Percentiles rank a stretch among this genome's conserved stretches.
Conservation (phyloP, 208 protist species). For the Leishmania mexicana region DNA sequence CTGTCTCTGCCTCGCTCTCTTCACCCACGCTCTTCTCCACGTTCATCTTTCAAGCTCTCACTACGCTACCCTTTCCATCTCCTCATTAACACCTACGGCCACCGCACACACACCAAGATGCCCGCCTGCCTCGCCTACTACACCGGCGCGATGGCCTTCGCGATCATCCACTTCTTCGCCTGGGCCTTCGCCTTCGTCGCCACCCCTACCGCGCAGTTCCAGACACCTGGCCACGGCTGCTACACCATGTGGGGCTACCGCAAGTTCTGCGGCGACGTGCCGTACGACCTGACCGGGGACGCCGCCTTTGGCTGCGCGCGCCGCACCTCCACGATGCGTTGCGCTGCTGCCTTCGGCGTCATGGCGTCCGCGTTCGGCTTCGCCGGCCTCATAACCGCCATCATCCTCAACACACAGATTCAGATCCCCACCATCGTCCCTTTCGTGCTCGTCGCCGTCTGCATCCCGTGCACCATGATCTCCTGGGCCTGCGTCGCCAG, state of each 20-base stretch:
- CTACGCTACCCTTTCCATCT: neutral
- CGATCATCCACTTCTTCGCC: slow-evolving; percentile 37
- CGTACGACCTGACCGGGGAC: slow-evolving; percentile 28
- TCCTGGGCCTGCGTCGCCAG: slow-evolving; percentile 51
- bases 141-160: slow-evolving; percentile 34
- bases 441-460: slow-evolving; percentile 34
- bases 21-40: neutral
- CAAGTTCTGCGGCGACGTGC: slow-evolving; percentile 33
- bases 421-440: slow-evolving; percentile 20
- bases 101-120: slow-evolving; percentile 16
- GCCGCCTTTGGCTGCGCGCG: slow-evolving; percentile 32
- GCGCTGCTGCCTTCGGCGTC: slow-evolving; percentile 39
- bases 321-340: slow-evolving; percentile 38
- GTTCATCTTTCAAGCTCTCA: neutral
- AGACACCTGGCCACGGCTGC: slow-evolving; percentile 25
- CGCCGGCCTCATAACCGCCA: slow-evolving; percentile 34
- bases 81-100: neutral
- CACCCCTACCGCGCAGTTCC: slow-evolving; percentile 40
- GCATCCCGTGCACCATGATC: slow-evolving; percentile 43
- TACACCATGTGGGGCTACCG: slow-evolving; percentile 55
- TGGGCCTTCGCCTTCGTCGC: slow-evolving; percentile 45
- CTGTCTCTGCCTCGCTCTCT: neutral
- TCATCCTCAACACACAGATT: slow-evolving; percentile 34
- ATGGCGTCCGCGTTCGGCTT: slow-evolving; percentile 38
- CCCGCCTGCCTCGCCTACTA: slow-evolving; percentile 24